phyloP scores from a whole-genome alignment of 805 yeast genomes.

The Priceomyces fermenticarens region DNA sequence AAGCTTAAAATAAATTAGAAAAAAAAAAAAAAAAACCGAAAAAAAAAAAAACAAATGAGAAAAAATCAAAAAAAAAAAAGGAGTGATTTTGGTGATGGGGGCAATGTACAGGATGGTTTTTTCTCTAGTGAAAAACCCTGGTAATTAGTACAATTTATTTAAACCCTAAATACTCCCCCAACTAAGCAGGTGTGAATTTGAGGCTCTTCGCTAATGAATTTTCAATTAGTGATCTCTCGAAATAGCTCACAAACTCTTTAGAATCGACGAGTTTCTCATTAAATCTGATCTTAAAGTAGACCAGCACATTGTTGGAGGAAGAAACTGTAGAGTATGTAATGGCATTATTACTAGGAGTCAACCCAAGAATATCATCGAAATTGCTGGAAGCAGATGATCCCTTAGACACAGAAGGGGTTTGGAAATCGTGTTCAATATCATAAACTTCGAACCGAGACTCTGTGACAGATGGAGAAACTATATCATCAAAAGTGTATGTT shows the following conservation, averaged over 20 bases:
- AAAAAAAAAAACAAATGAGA: background rate
- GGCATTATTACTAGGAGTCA: constrained; percentile 1
- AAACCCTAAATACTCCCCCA: too few relatives aligned
- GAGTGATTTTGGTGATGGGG: background rate
- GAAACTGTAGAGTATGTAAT: constrained; percentile 7
- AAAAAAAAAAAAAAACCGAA: background rate
- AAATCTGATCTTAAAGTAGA: constrained; percentile 32
- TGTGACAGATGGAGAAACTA: constrained; percentile 34
- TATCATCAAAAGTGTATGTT: constrained; percentile 36
- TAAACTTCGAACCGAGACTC: constrained; percentile 33
- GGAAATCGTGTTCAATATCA: constrained; percentile 22
- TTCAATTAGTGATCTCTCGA: constrained; percentile 31
- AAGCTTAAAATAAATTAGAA: background rate
- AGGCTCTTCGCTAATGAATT: constrained; percentile 24
- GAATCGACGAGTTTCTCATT: constrained; percentile 33
- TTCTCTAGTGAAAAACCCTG: background rate
- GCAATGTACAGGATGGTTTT: background rate
- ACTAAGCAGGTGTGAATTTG: constrained; percentile 1
- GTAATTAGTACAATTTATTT: background rate
- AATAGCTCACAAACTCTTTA: constrained; percentile 30
- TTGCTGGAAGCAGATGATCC: constrained; percentile 7
- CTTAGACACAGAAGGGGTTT: constrained; percentile 2
- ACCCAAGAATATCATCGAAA: constrained; percentile 37
- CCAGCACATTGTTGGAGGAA: constrained; percentile 17
- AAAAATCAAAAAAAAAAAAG: constrained; percentile 1